These are phyloP conservation scores for Grifola frondosa DNA, from an alignment of 1,284 basidiomycete genomes.

Conservation along the genomic window DNA sequence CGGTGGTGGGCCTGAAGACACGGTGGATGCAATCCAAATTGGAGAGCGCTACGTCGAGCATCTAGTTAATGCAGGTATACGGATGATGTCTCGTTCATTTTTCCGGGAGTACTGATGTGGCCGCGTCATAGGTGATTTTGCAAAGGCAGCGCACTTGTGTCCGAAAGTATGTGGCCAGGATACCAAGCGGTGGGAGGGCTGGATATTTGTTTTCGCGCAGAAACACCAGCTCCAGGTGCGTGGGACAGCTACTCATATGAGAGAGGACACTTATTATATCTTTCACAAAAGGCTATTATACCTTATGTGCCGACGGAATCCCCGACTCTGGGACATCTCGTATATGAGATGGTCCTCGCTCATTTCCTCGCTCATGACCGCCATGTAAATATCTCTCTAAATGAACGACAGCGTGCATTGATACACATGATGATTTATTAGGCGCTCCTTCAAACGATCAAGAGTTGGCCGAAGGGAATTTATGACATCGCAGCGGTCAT, in stretches of 20 bases:
- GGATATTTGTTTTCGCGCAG: constrained; percentile 91
- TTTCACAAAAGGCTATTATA: constrained; percentile 84
- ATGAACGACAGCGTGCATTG: neutral
- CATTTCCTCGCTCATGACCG: constrained; percentile 83
- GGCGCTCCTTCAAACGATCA: constrained; percentile 78
- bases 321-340: constrained; percentile 79
- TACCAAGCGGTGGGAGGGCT: constrained; percentile 87
- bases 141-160: constrained; percentile 82
- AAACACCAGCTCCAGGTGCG: constrained; percentile 76
- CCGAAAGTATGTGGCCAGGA: constrained; percentile 86
- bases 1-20: constrained; percentile 33
- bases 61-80: constrained; percentile 68
- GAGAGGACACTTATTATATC: neutral
- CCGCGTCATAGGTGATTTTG: constrained; percentile 63
- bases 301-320: constrained; percentile 84
- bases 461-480: constrained; percentile 87
- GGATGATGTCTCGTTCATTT: neutral
- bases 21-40: constrained; percentile 70
- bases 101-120: constrained; percentile 1
- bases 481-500: constrained; percentile 90
- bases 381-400: constrained; percentile 44
- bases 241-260: constrained; percentile 4
- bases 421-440: constrained; percentile 29
- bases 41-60: constrained; percentile 84
- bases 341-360: constrained; percentile 95